phyloP scores from a whole-genome alignment of 257 asterid species.

The Paraleonurus japonicus region DNA sequence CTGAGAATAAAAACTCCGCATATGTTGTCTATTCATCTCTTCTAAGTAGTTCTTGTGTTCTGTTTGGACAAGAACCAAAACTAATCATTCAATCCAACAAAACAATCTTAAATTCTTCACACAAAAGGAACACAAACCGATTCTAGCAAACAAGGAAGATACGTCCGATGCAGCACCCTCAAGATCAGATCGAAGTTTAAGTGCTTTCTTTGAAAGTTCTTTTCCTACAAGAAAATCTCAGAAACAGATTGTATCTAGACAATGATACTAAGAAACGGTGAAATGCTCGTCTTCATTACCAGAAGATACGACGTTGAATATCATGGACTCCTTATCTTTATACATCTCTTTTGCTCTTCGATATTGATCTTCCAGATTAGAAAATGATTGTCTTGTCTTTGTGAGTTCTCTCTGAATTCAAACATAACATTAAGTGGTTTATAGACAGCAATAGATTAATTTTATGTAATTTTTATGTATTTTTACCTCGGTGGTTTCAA shows the following conservation, averaged over 20 bases:
- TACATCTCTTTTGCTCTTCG: constrained; percentile 33
- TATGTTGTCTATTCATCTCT: constrained; percentile 39
- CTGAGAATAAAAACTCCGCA: constrained; percentile 32
- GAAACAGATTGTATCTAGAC: too few relatives aligned
- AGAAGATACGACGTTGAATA: constrained; percentile 36
- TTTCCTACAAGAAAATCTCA: constrained; percentile 31
- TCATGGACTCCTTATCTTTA: constrained; percentile 41
- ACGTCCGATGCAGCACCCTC: constrained; percentile 45
- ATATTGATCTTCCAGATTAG: constrained; percentile 37
- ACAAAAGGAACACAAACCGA: constrained; percentile 28
- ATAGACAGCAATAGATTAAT: not conserved
- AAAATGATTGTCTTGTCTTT: constrained; percentile 40
- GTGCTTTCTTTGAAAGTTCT: constrained; percentile 40
- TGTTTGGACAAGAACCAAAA: constrained; percentile 19
- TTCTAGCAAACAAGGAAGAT: constrained; percentile 36
- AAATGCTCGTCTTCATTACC: constrained; percentile 23
- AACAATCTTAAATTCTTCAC: not conserved
- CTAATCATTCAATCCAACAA: constrained; percentile 1
- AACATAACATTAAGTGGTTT: not conserved
- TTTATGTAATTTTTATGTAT: not conserved
- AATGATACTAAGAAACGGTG: not conserved
- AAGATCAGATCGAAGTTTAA: constrained; percentile 46
- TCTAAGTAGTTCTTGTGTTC: constrained; percentile 46
- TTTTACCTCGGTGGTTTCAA: constrained; percentile 47
- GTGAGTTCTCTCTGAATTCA: constrained; percentile 43